Conservation (phyloP, 169 alveolate genomes). For the Neospora caninum region DNA sequence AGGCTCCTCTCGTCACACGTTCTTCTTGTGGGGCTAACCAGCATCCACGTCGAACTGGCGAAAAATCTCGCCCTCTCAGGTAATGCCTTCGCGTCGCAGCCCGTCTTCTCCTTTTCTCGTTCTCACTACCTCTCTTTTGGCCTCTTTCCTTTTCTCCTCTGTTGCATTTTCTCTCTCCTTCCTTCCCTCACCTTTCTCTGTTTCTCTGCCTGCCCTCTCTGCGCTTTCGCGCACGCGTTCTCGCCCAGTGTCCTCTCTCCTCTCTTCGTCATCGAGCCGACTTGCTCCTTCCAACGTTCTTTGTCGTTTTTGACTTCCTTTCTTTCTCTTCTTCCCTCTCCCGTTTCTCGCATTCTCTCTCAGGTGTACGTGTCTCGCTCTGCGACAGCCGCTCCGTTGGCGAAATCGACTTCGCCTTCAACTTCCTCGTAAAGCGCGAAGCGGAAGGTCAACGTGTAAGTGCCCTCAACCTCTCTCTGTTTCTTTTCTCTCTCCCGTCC, state of each 20-base stretch:
- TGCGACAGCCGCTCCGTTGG: conserved; percentile 37
- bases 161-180: not conserved
- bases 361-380: conserved; percentile 40
- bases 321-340: too few relatives aligned
- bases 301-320: too few relatives aligned
- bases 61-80: conserved; percentile 73
- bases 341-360: not conserved
- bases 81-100: not conserved
- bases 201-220: too few relatives aligned
- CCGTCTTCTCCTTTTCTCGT: not conserved
- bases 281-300: too few relatives aligned
- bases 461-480: too few relatives aligned
- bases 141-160: too few relatives aligned
- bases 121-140: not conserved
- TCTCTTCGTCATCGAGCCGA: too few relatives aligned
- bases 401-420: not conserved
- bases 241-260: too few relatives aligned
- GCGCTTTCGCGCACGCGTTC: too few relatives aligned
- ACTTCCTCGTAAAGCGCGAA: not conserved
- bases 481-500: too few relatives aligned
- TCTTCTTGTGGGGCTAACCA: conserved; percentile 67
- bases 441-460: not conserved
- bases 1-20: conserved; percentile 67
- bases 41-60: conserved; percentile 68
- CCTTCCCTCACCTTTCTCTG: not conserved